A percentile compares a stretch with the other conserved stretches of the same genome.
Conservation (phyloP, 2,329 filamentous ascomycete species). For the Lithohypha guttulata region DNA sequence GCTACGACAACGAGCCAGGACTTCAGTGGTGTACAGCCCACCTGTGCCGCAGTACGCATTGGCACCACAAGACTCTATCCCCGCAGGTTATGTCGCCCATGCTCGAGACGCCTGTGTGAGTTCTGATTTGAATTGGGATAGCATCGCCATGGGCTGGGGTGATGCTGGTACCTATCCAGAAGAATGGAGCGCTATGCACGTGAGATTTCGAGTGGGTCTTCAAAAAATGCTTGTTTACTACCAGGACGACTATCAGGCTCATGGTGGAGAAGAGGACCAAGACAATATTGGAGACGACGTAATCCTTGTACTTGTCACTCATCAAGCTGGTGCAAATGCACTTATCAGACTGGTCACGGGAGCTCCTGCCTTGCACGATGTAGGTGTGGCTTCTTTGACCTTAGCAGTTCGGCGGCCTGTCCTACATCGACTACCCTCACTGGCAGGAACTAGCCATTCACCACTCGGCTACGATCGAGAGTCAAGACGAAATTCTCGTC, state of each 20-base stretch:
- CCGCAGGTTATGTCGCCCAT: conserved; percentile 78
- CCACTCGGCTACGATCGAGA: conserved; percentile 3
- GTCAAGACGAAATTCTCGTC: conserved; percentile 9
- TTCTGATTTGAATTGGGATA: conserved; percentile 95
- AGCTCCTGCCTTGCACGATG: conserved; percentile 81
- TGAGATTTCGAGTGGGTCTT: conserved; percentile 69
- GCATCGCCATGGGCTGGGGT: conserved; percentile 68
- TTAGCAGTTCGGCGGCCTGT: conserved; percentile 59
- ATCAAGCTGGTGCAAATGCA: conserved; percentile 93
- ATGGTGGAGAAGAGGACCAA: conserved; percentile 33
- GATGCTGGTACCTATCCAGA: conserved; percentile 80
- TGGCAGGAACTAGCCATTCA: conserved; percentile 10
- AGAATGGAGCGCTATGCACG: conserved; percentile 94
- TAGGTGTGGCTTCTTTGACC: conserved; percentile 81
- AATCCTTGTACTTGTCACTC: conserved; percentile 78
- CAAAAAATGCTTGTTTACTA: conserved; percentile 80
- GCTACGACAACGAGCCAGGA: not conserved
- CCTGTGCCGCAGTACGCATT: conserved; percentile 77
- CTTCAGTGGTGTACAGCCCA: conserved; percentile 50
- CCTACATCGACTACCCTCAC: conserved; percentile 13
- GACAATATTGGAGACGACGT: conserved; percentile 54
- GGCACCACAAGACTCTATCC: conserved; percentile 68
- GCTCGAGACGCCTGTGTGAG: conserved; percentile 75
- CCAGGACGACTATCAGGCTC: conserved; percentile 34
- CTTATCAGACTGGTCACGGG: conserved; percentile 84